Evolutionary conservation across 1,284 basidiomycete genomes (phyloP).

Genomic region (Ustilago loliicola): DNA sequence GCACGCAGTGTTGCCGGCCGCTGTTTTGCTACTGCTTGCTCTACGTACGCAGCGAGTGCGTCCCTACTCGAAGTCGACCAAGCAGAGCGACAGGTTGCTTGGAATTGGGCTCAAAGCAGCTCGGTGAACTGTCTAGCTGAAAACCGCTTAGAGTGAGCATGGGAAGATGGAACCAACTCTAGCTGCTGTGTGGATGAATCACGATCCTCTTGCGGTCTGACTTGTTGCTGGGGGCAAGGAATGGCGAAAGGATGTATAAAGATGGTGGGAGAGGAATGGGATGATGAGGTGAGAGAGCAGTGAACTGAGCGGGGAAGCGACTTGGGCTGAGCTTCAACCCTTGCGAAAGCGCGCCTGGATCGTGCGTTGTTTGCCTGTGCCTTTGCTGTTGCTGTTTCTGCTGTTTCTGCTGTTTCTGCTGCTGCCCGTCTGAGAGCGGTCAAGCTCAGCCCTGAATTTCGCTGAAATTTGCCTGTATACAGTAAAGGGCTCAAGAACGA

Average conservation of each 20-base stretch:
- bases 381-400: neutral
- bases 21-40: too few species aligned
- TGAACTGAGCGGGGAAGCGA: constrained; percentile 1
- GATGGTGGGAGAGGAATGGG: constrained; percentile 1
- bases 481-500: neutral
- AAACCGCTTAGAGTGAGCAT: neutral
- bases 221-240: neutral
- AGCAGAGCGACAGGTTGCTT: neutral
- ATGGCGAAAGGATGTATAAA: neutral
- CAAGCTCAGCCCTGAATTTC: neutral
- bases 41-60: constrained; percentile 1
- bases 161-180: neutral
- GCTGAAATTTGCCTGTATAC: too few species aligned
- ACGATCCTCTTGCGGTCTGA: neutral
- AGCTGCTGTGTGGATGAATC: neutral
- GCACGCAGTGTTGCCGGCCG: too few species aligned
- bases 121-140: neutral
- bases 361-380: too few species aligned
- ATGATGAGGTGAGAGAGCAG: neutral
- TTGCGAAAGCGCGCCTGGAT: constrained; percentile 5
- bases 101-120: neutral
- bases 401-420: neutral
- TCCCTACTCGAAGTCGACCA: neutral
- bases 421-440: neutral
- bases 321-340: constrained; percentile 7